Conservation (phyloP, 78 protist genomes). For the Polysphondylium violaceum region DNA sequence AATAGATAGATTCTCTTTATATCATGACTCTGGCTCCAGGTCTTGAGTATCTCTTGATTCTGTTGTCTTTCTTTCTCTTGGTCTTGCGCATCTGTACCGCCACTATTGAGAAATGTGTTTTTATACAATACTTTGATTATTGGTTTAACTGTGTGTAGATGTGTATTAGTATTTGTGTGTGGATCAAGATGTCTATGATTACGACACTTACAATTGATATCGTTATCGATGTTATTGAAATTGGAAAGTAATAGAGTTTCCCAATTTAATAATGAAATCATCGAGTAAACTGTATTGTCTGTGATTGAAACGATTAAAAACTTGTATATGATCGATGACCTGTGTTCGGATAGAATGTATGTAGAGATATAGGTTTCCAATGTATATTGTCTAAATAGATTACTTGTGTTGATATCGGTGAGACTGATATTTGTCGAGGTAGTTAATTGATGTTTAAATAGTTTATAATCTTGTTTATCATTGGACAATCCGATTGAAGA, state of each 20-base stretch:
- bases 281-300: neutral
- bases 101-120: too few species aligned
- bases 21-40: too few species aligned
- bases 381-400: slow-evolving; percentile 13
- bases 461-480: neutral
- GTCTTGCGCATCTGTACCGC: too few species aligned
- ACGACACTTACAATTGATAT: too few species aligned
- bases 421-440: neutral
- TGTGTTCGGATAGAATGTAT: slow-evolving; percentile 7
- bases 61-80: too few species aligned
- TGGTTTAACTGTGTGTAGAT: too few species aligned
- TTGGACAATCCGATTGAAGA: slow-evolving; percentile 7
- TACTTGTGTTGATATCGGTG: neutral
- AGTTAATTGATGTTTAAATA: slow-evolving; percentile 51
- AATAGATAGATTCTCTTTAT: too few species aligned
- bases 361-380: slow-evolving; percentile 50
- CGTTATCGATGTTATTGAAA: neutral
- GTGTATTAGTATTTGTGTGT: too few species aligned
- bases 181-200: too few species aligned
- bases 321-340: slow-evolving; percentile 5
- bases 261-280: slow-evolving; percentile 37
- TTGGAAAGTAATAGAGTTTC: slow-evolving; percentile 33
- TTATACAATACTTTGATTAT: too few species aligned
- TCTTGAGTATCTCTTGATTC: too few species aligned
- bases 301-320: neutral